Evolutionary conservation across 2,329 filamentous ascomycete genomes (phyloP), one percentile per base, ranked within the genome.

Genomic region (Acephala macrosclerotiorum): DNA sequence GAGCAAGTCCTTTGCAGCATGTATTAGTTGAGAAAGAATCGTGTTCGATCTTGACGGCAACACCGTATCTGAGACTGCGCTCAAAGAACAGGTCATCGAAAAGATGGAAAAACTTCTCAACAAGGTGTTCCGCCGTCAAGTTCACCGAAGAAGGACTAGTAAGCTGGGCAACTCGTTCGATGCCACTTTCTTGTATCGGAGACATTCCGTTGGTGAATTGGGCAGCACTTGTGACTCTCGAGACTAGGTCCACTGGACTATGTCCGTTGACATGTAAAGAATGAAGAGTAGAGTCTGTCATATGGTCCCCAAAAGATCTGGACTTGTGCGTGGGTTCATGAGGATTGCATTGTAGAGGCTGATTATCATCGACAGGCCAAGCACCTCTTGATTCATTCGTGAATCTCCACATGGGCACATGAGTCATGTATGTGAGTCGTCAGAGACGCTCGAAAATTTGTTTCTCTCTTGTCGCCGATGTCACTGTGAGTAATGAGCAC

Each of bases 1-100:
- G 26, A 14, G 49, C 49, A 6, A 53, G 26, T 16, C 49, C 49
- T 53, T 33, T 53, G 49, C 49, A 53, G 18, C 25, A 26, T 29
- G 49, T 53, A 29, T 53, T 26, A 12, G 29, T 14, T 16, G 22
- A 8, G 3, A 18, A 33, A 14, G 5, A 6, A 1, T 4, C 2
- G 2, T 16, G 25, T 53, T 53, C 26, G 49, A 53, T 16, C 6
- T 53, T 29, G 25, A 25, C 1, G 18, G 22, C 33, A 3, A 53
- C 49, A 8, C 25, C 49, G 25, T 53, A 53, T 53, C 49, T 53
- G 25, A 53, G 49, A 14, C 49, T 53, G 22, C 49, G 49, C 18
- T 53, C 25, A 25, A 53, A 53, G 22, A 53, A 53, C 2, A 53
- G 22, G 18, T 53, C 49, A 18, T 53, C 49, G 25, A 53, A 53